Evolutionary conservation across 345 rosid genomes (phyloP), one percentile per base, ranked within the genome.

Genomic region (Populus alba): DNA sequence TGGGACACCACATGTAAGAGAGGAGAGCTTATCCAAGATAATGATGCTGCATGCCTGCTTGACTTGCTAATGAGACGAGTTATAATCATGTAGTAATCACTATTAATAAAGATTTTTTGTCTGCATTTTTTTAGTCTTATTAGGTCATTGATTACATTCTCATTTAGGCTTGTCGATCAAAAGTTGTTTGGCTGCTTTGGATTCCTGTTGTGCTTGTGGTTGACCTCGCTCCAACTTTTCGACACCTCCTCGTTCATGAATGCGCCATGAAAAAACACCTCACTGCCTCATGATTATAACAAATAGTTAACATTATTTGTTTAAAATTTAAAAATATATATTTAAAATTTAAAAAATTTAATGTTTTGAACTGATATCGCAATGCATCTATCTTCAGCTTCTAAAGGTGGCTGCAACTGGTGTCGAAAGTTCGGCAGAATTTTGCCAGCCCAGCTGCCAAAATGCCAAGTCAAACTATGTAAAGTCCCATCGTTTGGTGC

Each of bases 401-500:
- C 43, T 8, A 39, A 39, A 39, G 43, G 43, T 39, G 1, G 17
- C 57, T 17, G 5, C 22, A 17, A 7, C 1, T 17, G 22, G 17
- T 51, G 57, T 4, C 17, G 7, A 18, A 17, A 49, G 55, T 16
- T 49, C 55, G 11, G 16, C 55, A 4, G 55, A 4, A 17, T 49
- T 49, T 16, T 4, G 55, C 39, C 1, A 38, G 8, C 39, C 39
- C 8, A 6, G 1, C 22, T 49, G 55, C 7, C 22, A 15, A 49
- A 49, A 49, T 17, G 6, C 16, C 22, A 49, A 49, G 22, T 49
- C 6, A 17, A 1, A 0, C 5, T 4, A 33, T 33, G 37, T 33
- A 33, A 33, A 33, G 37, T 33, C 5, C 37, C 37, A 33, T 0
- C 37, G 27, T 27, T 7, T 38, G 91, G 91, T 90, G 89, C 90